Percentiles rank a stretch among this genome's conserved stretches.
Evolutionary conservation across 2,329 filamentous ascomycete species (phyloP).

Genomic region (Pyrenochaeta sp.): DNA sequence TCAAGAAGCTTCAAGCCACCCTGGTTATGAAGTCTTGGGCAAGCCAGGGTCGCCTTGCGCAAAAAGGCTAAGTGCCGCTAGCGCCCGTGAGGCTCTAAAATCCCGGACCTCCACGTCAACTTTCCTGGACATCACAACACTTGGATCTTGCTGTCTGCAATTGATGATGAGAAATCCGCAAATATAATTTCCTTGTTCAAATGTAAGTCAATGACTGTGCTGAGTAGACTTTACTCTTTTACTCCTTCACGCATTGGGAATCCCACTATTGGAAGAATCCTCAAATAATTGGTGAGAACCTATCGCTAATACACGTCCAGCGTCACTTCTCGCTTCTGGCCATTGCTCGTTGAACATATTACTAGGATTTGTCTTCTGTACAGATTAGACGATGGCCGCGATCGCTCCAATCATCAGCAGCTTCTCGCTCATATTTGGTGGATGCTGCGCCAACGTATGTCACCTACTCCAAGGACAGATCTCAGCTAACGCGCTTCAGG

Average conservation of each 20-base stretch:
- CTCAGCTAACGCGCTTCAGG: slow-evolving; percentile 59
- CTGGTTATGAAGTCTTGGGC: too few relatives aligned
- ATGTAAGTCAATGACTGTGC: too few relatives aligned
- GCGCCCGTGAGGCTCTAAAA: slow-evolving; percentile 34
- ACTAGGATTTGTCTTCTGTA: too few relatives aligned
- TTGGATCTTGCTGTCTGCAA: too few relatives aligned
- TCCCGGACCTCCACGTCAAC: slow-evolving; percentile 42
- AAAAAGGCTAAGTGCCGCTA: slow-evolving; percentile 32
- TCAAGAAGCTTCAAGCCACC: too few relatives aligned
- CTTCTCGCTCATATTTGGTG: slow-evolving; percentile 89
- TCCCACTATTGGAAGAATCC: neutral
- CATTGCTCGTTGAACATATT: too few relatives aligned
- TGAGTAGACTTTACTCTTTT: too few relatives aligned
- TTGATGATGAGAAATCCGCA: neutral
- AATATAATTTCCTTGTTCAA: neutral
- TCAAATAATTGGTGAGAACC: too few relatives aligned
- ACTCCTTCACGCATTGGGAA: too few relatives aligned
- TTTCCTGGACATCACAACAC: slow-evolving; percentile 14
- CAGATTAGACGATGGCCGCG: too few relatives aligned
- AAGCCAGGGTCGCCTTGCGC: slow-evolving; percentile 14
- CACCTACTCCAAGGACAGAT: neutral
- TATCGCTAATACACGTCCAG: too few relatives aligned
- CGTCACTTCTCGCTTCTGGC: too few relatives aligned
- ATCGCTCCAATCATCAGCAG: slow-evolving; percentile 60
- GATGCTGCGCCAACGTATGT: slow-evolving; percentile 89